Evolutionary conservation across 2,329 filamentous ascomycete genomes (phyloP), one percentile per base, ranked within the genome.

Genomic region (Talaromyces marneffei): DNA sequence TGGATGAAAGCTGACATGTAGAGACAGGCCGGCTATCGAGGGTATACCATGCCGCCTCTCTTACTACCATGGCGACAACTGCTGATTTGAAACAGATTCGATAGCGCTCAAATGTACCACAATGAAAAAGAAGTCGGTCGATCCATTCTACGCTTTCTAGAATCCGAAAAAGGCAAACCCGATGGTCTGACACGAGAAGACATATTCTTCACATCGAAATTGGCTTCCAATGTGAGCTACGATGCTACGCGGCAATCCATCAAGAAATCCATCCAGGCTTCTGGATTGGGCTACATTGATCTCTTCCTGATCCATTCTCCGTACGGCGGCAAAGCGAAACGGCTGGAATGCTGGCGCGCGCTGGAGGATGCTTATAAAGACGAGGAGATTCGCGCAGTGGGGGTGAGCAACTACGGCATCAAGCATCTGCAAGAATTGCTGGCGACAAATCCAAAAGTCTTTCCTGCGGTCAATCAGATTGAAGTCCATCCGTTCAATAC

Each of bases 401-500:
- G 90, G 0, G 88, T 94, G 0, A 90, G 86, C 70, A 94, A 94
- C 74, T 94, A 84, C 70, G 90, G 90, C 0, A 83, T 89, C 42
- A 84, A 85, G 64, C 90, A 92, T 78, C 81, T 92, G 56, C 82
- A 89, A 65, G 88, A 92, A 70, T 77, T 92, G 54, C 82, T 91
- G 69, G 79, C 80, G 2, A 82, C 82, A 0, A 83, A 83, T 10
- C 86, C 88, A 0, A 79, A 80, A 0, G 81, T 89, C 50, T 72
- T 78, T 9, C 90, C 90, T 0, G 83, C 85, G 1, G 84, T 93
- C 56, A 93, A 93, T 69, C 90, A 94, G 76, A 87, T 92, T 67
- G 88, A 93, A 72, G 83, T 92, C 1, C 89, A 93, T 64, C 90
- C 89, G 0, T 94, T 93, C 82, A 91, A 92, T 72, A 91, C 88